phyloP scores from a whole-genome alignment of 164 flowering plant genomes.

The Chimonanthus praecox region DNA sequence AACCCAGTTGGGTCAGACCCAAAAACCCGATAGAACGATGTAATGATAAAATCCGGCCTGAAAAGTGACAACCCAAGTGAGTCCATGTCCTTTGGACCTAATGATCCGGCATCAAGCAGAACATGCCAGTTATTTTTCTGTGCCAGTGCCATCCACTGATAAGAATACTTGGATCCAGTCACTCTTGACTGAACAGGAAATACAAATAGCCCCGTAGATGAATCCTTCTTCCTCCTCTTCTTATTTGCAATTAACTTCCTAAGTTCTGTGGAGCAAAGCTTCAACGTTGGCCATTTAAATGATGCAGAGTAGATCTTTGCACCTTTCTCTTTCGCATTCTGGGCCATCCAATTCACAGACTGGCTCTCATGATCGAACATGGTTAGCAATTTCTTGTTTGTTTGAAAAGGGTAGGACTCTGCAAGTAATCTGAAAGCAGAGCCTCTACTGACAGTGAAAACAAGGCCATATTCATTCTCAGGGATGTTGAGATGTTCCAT shows the following conservation, averaged over 20 bases:
- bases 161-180: conserved; percentile 78
- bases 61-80: conserved; percentile 80
- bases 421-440: conserved; percentile 82
- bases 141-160: conserved; percentile 85
- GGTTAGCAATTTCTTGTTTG: conserved; percentile 53
- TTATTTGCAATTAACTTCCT: conserved; percentile 41
- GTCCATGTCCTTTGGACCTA: conserved; percentile 97
- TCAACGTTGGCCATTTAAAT: conserved; percentile 72
- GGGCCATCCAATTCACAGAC: conserved; percentile 67
- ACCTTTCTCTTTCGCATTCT: conserved; percentile 59
- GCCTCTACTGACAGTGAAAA: conserved; percentile 71
- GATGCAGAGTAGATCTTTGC: conserved; percentile 53
- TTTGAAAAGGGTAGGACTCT: conserved; percentile 74
- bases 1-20: conserved; percentile 88
- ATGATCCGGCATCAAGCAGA: conserved; percentile 76
- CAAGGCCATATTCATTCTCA: conserved; percentile 69
- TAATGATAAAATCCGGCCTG: conserved; percentile 76
- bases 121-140: conserved; percentile 91
- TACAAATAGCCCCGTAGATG: conserved; percentile 64
- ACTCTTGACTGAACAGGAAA: conserved; percentile 88
- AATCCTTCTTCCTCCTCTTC: conserved; percentile 49
- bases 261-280: conserved; percentile 43
- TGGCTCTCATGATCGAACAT: conserved; percentile 79
- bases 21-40: conserved; percentile 77
- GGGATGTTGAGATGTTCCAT: conserved; percentile 74